phyloP scores from a whole-genome alignment of 805 yeast species.

The Sugiyamaella floridensis region DNA sequence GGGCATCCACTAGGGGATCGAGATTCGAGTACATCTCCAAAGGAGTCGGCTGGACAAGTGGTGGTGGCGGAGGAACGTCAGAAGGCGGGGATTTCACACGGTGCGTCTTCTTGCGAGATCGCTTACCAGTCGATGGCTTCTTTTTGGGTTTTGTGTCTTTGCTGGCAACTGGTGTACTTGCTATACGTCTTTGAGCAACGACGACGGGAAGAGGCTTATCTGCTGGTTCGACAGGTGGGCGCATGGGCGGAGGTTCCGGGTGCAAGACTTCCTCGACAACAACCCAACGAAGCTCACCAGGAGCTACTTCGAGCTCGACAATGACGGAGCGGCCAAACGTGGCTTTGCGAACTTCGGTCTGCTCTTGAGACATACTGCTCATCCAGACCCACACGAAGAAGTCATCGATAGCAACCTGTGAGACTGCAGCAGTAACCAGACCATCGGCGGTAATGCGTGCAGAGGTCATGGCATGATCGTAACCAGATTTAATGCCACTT shows the following conservation, averaged over 20 bases:
- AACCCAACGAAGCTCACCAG: slow-evolving; percentile 41
- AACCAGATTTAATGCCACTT: not conserved
- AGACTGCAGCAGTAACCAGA: slow-evolving; percentile 38
- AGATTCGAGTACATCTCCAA: slow-evolving; percentile 1
- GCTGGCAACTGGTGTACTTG: slow-evolving; percentile 4
- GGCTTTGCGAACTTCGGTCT: slow-evolving; percentile 54
- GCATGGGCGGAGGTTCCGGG: slow-evolving; percentile 19
- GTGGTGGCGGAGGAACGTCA: slow-evolving; percentile 4
- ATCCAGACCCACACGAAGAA: slow-evolving; percentile 92
- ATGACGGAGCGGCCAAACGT: slow-evolving; percentile 77
- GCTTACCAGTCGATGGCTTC: not conserved
- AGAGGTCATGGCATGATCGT: not conserved
- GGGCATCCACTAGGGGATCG: slow-evolving; percentile 14
- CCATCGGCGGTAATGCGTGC: slow-evolving; percentile 18
- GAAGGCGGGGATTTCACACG: slow-evolving; percentile 4
- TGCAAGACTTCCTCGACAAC: slow-evolving; percentile 25
- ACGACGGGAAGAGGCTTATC: slow-evolving; percentile 10
- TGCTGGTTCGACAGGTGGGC: slow-evolving; percentile 1
- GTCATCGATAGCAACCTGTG: slow-evolving; percentile 70
- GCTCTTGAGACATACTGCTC: slow-evolving; percentile 67
- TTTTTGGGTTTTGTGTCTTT: slow-evolving; percentile 1
- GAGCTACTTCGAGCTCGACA: slow-evolving; percentile 72
- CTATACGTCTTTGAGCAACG: slow-evolving; percentile 5
- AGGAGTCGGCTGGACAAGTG: not conserved
- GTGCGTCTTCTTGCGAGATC: not conserved